Percentiles rank a stretch among this genome's conserved stretches.
Evolutionary conservation across 1,284 basidiomycete species (phyloP).

Genomic region (Cutaneotrichosporon sp.): DNA sequence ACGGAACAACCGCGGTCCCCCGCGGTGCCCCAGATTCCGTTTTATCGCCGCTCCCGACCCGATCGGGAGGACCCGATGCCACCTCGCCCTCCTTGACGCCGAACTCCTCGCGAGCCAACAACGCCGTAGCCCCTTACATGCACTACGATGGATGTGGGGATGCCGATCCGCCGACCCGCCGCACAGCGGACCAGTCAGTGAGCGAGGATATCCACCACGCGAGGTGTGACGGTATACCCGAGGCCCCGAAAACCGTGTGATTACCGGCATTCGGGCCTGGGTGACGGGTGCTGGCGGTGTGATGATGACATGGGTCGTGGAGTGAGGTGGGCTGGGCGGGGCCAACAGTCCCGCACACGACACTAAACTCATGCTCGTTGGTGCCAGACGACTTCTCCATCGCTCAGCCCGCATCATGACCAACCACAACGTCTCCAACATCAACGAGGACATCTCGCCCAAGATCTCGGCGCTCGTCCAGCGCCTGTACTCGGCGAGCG

Average conservation of each 20-base stretch:
- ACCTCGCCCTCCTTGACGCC: not conserved
- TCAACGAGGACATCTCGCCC: slow-evolving; percentile 20
- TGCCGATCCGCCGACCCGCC: not conserved
- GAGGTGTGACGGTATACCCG: not conserved
- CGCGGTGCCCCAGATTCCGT: not conserved
- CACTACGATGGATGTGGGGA: not conserved
- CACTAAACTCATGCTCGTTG: not conserved
- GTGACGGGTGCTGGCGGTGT: too few species aligned
- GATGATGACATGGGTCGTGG: slow-evolving; percentile 1
- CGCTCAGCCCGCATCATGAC: not conserved
- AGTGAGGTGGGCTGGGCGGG: too few species aligned
- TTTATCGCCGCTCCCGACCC: slow-evolving; percentile 3
- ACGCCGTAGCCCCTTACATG: not conserved
- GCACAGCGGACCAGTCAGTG: not conserved
- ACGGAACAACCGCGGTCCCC: not conserved
- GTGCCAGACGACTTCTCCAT: not conserved
- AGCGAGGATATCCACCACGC: not conserved
- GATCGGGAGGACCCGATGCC: not conserved
- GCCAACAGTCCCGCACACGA: not conserved
- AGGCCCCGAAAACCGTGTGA: not conserved
- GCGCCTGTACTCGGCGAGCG: slow-evolving; percentile 31
- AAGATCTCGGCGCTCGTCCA: slow-evolving; percentile 26
- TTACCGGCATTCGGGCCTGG: not conserved
- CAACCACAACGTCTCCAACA: slow-evolving; percentile 20
- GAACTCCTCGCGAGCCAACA: not conserved